Base-by-base conservation (phyloP, 2,329 filamentous ascomycete species). In the Ophiosphaerella narmari region DNA sequence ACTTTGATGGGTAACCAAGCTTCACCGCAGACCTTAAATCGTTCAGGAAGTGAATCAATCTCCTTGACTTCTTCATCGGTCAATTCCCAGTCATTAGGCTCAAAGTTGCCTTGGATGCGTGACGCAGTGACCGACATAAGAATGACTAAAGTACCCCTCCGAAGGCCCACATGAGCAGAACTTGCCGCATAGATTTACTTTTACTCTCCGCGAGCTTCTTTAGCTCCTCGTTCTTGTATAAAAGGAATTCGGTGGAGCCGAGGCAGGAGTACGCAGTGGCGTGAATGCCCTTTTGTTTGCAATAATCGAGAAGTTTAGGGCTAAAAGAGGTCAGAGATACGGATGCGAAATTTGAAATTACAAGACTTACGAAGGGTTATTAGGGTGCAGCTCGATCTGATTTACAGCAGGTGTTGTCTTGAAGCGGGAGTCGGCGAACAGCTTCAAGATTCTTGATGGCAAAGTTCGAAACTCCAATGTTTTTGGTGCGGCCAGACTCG, bases 381-480 rank as follows among this genome's bases (percentile, higher is more conserved):
- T 88, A 32, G 89, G 89, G 76, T 92, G 89, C 18, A 91, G 81
- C 75, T 92, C 89, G 70, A 91, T 83, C 75, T 94, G 89, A 82
- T 93, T 92, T 59, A 90, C 89, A 14, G 88, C 87, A 12, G 80
- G 81, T 9, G 78, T 74, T 50, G 83, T 85, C 76, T 86, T 86
- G 76, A 79, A 83, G 57, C 78, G 80, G 9, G 83, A 80, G 62
- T 88, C 82, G 61, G 81, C 84, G 54, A 94, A 79, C 50, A 79
- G 81, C 73, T 84, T 89, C 88, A 33, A 94, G 78, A 75, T 94
- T 89, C 73, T 79, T 84, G 71, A 92, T 90, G 57, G 82, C 87
- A 72, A 95, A 94, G 81, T 95, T 95, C 74, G 88, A 91, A 49
- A 94, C 88, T 63, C 90, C 90, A 70, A 93, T 91, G 78, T 90